phyloP scores from a whole-genome alignment of 192 early-diverging fungal genomes.

The Thamnidium elegans region DNA sequence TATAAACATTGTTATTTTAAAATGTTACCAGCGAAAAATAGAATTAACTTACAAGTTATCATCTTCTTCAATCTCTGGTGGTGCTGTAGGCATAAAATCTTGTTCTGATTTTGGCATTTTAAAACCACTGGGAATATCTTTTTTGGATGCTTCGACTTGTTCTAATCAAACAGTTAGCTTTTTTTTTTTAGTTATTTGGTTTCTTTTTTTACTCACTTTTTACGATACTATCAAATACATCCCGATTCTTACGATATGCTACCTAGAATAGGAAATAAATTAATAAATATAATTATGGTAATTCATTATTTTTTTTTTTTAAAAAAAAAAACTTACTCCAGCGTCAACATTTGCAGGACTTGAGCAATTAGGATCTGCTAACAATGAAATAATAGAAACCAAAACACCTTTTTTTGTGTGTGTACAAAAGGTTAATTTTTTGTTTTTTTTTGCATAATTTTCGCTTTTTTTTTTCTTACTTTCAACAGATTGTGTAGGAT shows the following conservation, averaged over 20 bases:
- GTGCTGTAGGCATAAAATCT: constrained; percentile 37
- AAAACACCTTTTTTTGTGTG: constrained; percentile 38
- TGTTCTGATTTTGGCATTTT: constrained; percentile 44
- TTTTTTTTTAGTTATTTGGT: neutral
- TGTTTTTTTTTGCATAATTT: neutral
- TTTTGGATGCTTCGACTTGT: constrained; percentile 48
- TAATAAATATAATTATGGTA: neutral
- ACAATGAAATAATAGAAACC: constrained; percentile 45
- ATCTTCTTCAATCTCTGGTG: constrained; percentile 39
- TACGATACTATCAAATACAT: constrained; percentile 38
- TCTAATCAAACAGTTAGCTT: constrained; percentile 5
- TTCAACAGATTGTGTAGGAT: constrained; percentile 66
- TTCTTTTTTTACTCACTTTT: constrained; percentile 24
- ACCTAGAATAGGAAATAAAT: constrained; percentile 26
- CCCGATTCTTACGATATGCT: constrained; percentile 42
- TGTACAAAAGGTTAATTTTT: neutral
- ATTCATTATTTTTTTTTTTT: neutral
- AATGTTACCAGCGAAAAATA: neutral
- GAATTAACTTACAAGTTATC: constrained; percentile 34
- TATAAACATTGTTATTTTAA: neutral
- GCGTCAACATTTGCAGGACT: constrained; percentile 56
- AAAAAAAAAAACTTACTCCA: constrained; percentile 31
- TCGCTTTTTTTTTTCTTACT: constrained; percentile 24
- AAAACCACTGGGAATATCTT: constrained; percentile 47
- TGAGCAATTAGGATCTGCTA: constrained; percentile 49